Evolutionary conservation across 1,284 basidiomycete species (phyloP).

Genomic region (Cryptococcus jaspeensis): DNA sequence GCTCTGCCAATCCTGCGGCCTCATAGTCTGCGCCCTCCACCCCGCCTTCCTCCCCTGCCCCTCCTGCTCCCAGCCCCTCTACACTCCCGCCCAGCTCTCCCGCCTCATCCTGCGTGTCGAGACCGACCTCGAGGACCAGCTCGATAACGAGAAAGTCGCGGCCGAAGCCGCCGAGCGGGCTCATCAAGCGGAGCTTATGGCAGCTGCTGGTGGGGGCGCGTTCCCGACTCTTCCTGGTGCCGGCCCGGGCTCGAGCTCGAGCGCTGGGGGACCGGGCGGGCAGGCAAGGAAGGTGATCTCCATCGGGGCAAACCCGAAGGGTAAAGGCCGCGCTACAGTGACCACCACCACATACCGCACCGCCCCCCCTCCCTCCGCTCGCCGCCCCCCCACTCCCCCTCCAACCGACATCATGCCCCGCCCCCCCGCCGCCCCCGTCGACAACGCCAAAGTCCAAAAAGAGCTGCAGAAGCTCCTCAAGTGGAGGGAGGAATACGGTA

Average conservation of each 20-base stretch:
- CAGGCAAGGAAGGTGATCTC: conserved; percentile 29
- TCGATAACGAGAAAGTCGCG: conserved; percentile 34
- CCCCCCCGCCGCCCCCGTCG: conserved; percentile 35
- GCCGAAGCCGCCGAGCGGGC: conserved; percentile 33
- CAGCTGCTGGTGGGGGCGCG: conserved; percentile 44
- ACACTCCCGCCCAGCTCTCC: conserved; percentile 40
- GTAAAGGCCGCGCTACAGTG: conserved; percentile 38
- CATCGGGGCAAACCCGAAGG: conserved; percentile 26
- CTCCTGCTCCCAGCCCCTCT: conserved; percentile 43
- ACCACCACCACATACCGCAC: conserved; percentile 32
- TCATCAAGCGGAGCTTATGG: conserved; percentile 29
- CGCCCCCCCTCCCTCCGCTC: conserved; percentile 6
- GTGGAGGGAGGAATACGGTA: conserved; percentile 35
- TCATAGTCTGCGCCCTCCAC: conserved; percentile 49
- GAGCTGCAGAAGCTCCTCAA: conserved; percentile 28
- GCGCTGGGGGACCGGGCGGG: conserved; percentile 8
- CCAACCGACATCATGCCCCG: conserved; percentile 29
- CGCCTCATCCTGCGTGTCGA: conserved; percentile 41
- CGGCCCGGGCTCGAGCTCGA: not conserved
- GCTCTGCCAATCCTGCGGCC: conserved; percentile 47
- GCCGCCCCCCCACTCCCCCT: conserved; percentile 9
- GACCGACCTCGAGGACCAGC: conserved; percentile 38
- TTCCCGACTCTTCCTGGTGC: conserved; percentile 42
- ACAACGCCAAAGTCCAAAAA: conserved; percentile 27
- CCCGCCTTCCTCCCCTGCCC: conserved; percentile 49